phyloP scores from a whole-genome alignment of 371 early-diverging fungal genomes.

The Apophysomyces trapeziformis region DNA sequence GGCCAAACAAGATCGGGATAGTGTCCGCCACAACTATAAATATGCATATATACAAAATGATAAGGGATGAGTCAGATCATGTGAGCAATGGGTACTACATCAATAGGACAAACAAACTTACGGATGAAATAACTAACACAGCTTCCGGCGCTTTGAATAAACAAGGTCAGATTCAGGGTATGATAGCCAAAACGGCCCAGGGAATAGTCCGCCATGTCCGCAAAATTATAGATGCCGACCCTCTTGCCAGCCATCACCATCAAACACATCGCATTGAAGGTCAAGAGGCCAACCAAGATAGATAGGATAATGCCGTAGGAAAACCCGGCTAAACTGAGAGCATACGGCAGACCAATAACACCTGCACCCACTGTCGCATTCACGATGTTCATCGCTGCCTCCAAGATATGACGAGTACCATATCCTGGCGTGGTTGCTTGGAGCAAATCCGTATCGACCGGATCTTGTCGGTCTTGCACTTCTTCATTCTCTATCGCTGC shows the following conservation, averaged over 20 bases:
- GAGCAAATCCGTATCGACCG: constrained; percentile 30
- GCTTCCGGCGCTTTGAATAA: constrained; percentile 55
- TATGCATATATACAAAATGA: not conserved
- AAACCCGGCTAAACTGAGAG: constrained; percentile 60
- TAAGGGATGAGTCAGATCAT: constrained; percentile 6
- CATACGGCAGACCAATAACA: constrained; percentile 62
- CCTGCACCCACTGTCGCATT: constrained; percentile 69
- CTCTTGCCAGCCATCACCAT: constrained; percentile 55
- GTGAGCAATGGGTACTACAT: not conserved
- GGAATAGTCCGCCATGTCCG: constrained; percentile 54
- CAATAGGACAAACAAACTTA: constrained; percentile 23
- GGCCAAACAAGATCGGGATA: constrained; percentile 52
- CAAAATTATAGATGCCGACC: constrained; percentile 50
- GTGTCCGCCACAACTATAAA: constrained; percentile 60
- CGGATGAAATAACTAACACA: constrained; percentile 59
- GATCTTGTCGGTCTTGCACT: not conserved
- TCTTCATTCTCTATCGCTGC: not conserved
- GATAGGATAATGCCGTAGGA: constrained; percentile 55
- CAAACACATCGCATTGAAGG: constrained; percentile 48
- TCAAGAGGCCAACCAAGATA: constrained; percentile 46
- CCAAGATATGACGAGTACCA: constrained; percentile 40
- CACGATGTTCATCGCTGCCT: constrained; percentile 57
- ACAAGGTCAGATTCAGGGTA: constrained; percentile 51
- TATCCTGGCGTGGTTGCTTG: constrained; percentile 43
- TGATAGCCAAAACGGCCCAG: constrained; percentile 56